Evolutionary conservation across 208 protist species (phyloP).

Genomic region (Wallacemonas sp.): DNA sequence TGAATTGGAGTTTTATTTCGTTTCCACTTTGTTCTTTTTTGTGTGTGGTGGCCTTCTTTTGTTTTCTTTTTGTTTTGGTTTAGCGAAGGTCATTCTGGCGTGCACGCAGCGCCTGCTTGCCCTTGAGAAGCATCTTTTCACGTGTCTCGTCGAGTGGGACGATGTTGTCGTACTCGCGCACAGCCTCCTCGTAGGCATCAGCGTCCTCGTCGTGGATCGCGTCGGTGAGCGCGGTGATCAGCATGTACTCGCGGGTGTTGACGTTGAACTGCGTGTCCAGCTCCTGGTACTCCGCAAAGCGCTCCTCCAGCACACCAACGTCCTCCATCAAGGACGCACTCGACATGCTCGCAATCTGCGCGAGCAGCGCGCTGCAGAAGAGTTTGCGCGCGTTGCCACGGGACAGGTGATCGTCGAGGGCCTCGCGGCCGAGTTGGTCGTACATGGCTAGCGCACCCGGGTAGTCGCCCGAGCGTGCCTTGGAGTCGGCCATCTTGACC

Average conservation of each 20-base stretch:
- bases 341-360: slow-evolving; percentile 73
- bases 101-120: slow-evolving; percentile 58
- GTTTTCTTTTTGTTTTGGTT: neutral
- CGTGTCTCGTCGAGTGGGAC: slow-evolving; percentile 63
- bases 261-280: slow-evolving; percentile 88
- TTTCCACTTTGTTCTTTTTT: neutral
- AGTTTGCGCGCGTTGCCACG: slow-evolving; percentile 73
- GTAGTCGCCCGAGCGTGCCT: slow-evolving; percentile 71
- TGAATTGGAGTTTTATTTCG: no score
- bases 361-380: slow-evolving; percentile 81
- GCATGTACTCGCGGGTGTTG: slow-evolving; percentile 85
- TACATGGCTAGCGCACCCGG: slow-evolving; percentile 60
- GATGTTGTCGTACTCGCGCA: slow-evolving; percentile 81
- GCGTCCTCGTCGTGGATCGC: slow-evolving; percentile 65
- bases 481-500: slow-evolving; percentile 73
- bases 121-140: slow-evolving; percentile 77
- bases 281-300: slow-evolving; percentile 82
- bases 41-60: neutral
- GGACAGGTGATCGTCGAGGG: slow-evolving; percentile 71
- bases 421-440: slow-evolving; percentile 68
- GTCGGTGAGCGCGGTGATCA: slow-evolving; percentile 76
- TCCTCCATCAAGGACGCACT: slow-evolving; percentile 59
- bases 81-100: slow-evolving; percentile 62
- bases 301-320: slow-evolving; percentile 64
- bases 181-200: slow-evolving; percentile 64